Evolutionary conservation across 23 red algal genomes (phyloP).

Genomic region (Agarophyton chilense): DNA sequence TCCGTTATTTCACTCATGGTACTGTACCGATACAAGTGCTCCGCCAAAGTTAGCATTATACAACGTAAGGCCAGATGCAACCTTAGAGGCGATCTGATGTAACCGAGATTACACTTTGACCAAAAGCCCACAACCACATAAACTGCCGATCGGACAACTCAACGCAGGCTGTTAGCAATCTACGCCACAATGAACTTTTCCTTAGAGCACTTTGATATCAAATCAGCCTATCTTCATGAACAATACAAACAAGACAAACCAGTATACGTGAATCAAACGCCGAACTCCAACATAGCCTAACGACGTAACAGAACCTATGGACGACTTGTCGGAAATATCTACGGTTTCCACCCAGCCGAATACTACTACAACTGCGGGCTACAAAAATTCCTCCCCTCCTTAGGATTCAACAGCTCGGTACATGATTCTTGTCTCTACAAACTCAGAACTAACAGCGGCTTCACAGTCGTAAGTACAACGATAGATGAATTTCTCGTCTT

Average conservation of each 20-base stretch:
- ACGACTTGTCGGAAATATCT: neutral
- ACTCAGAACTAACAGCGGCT: neutral
- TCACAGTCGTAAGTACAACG: neutral
- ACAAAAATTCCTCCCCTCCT: neutral
- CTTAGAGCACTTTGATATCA: too few relatives aligned
- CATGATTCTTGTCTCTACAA: too few relatives aligned
- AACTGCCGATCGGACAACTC: conserved; percentile 10
- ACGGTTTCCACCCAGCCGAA: neutral
- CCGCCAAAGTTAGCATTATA: neutral
- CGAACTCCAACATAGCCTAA: too few relatives aligned
- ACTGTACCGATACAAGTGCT: conserved; percentile 29
- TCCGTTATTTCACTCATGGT: conserved; percentile 23
- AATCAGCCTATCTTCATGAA: too few relatives aligned
- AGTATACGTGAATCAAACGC: too few relatives aligned
- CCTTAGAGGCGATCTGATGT: too few relatives aligned
- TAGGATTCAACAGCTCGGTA: neutral
- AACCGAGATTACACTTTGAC: conserved; percentile 38
- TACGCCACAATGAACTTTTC: neutral
- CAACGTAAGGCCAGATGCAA: neutral
- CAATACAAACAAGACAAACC: too few relatives aligned
- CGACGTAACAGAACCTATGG: neutral
- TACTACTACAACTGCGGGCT: conserved; percentile 10
- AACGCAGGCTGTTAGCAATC: conserved; percentile 5
- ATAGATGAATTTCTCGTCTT: neutral
- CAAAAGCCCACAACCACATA: neutral